A percentile compares a stretch with the other conserved stretches of the same genome.
These are phyloP conservation scores for Oropetium thomaeum DNA, from an alignment of 176 grass and related monocot genomes.

Conservation along the genomic window DNA sequence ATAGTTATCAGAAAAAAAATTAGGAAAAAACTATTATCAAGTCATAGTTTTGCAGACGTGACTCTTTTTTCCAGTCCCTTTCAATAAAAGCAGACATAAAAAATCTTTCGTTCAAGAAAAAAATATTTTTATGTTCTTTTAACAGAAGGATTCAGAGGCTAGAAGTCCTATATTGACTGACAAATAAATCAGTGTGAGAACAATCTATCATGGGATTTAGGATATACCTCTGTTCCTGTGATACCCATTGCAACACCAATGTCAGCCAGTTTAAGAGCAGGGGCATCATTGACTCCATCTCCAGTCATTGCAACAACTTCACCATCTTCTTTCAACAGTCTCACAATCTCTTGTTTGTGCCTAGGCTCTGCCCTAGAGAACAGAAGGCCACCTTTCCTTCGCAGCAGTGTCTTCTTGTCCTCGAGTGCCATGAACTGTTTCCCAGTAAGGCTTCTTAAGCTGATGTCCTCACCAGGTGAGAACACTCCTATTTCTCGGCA, in stretches of 20 bases:
- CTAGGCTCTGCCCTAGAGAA: conserved; percentile 94
- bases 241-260: conserved; percentile 99
- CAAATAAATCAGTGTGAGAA: neutral
- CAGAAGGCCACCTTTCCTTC: conserved; percentile 72
- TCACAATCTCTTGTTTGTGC: conserved; percentile 99
- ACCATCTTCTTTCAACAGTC: conserved; percentile 91
- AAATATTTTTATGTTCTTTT: neutral
- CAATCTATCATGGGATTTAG: neutral
- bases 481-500: conserved; percentile 93
- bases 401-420: conserved; percentile 71
- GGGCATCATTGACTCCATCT: conserved; percentile 98
- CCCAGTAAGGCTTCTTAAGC: conserved; percentile 74
- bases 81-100: neutral
- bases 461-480: conserved; percentile 70
- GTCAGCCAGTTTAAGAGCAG: conserved; percentile 91
- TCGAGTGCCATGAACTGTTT: conserved; percentile 77
- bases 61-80: neutral
- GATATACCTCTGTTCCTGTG: conserved; percentile 83
- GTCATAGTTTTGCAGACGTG: neutral
- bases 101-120: neutral
- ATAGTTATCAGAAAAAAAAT: neutral
- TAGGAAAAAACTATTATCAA: neutral
- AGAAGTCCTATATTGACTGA: neutral
- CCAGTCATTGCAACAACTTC: conserved; percentile 99
- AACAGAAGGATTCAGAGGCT: neutral